These are phyloP conservation scores for Gaeumannomyces sp. DNA, from an alignment of 2,329 filamentous ascomycete species.

Conservation along the genomic window DNA sequence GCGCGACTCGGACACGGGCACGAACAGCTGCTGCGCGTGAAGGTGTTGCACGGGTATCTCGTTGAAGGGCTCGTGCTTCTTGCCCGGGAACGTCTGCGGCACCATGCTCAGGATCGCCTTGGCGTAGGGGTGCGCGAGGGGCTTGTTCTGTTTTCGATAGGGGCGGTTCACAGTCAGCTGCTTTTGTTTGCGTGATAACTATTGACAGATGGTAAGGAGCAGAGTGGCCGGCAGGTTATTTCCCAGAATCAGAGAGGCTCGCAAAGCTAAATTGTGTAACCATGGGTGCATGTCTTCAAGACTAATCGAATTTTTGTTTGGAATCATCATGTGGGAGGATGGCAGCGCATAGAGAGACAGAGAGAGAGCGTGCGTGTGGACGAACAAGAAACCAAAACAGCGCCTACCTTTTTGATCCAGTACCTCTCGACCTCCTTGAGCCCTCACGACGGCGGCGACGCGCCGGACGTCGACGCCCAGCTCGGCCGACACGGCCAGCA, in stretches of 20 bases:
- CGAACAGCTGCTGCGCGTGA: slow-evolving; percentile 59
- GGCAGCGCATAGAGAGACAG: too few species aligned
- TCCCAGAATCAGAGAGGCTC: slow-evolving; percentile 60
- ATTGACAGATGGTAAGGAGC: background rate
- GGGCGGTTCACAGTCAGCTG: slow-evolving; percentile 10
- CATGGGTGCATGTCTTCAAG: slow-evolving; percentile 90
- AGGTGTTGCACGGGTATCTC: slow-evolving; percentile 57
- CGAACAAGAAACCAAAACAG: slow-evolving; percentile 3
- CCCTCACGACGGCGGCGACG: slow-evolving; percentile 77
- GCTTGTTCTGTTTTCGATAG: slow-evolving; percentile 56
- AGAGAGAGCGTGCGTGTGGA: too few species aligned
- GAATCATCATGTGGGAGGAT: slow-evolving; percentile 48
- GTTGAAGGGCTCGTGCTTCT: slow-evolving; percentile 56
- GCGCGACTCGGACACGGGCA: slow-evolving; percentile 57
- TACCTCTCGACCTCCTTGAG: slow-evolving; percentile 81
- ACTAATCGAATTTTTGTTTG: slow-evolving; percentile 88
- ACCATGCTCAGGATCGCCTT: slow-evolving; percentile 75
- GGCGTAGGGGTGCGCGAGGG: slow-evolving; percentile 69
- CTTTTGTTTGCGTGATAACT: background rate
- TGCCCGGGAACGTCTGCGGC: slow-evolving; percentile 52
- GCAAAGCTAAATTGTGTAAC: slow-evolving; percentile 77
- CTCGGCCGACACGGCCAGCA: slow-evolving; percentile 72
- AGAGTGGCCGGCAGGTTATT: too few species aligned
- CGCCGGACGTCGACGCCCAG: slow-evolving; percentile 75
- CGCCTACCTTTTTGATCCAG: slow-evolving; percentile 67